phyloP scores from a whole-genome alignment of 2,329 filamentous ascomycete species.

The Pestalotiopsis sp. region DNA sequence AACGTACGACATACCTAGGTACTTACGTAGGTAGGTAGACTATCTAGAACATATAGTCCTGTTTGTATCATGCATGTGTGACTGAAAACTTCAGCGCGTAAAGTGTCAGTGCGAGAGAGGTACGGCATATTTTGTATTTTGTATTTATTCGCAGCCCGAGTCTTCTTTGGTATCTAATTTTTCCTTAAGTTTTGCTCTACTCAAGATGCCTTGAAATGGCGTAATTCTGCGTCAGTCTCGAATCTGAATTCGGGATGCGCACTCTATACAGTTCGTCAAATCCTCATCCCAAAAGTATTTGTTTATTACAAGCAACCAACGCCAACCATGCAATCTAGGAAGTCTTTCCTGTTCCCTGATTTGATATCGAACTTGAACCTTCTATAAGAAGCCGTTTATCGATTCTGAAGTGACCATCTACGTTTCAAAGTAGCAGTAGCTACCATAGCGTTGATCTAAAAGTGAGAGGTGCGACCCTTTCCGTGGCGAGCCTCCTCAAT shows the following conservation, averaged over 20 bases:
- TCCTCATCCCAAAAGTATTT: constrained; percentile 4
- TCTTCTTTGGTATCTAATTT: neutral
- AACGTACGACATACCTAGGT: too few relatives aligned
- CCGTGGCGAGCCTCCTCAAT: constrained; percentile 10
- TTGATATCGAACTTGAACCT: neutral
- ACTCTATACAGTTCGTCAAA: neutral
- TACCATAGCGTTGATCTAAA: neutral
- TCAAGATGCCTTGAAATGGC: neutral
- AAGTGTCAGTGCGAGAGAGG: too few relatives aligned
- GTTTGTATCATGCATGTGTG: too few relatives aligned
- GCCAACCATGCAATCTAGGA: constrained; percentile 10
- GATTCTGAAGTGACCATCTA: neutral
- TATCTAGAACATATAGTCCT: too few relatives aligned
- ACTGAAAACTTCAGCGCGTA: too few relatives aligned
- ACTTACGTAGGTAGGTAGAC: too few relatives aligned
- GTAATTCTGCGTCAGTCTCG: neutral
- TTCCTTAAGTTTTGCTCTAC: neutral
- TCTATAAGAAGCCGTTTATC: constrained; percentile 1
- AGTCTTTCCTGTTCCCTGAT: neutral
- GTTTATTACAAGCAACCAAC: constrained; percentile 11
- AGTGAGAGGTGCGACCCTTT: neutral
- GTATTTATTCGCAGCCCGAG: neutral
- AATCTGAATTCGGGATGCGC: neutral
- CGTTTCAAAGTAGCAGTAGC: neutral
- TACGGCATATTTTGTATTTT: neutral